Evolutionary conservation across 2,329 filamentous ascomycete genomes (phyloP).

Genomic region (Xylariomycetidae sp.): DNA sequence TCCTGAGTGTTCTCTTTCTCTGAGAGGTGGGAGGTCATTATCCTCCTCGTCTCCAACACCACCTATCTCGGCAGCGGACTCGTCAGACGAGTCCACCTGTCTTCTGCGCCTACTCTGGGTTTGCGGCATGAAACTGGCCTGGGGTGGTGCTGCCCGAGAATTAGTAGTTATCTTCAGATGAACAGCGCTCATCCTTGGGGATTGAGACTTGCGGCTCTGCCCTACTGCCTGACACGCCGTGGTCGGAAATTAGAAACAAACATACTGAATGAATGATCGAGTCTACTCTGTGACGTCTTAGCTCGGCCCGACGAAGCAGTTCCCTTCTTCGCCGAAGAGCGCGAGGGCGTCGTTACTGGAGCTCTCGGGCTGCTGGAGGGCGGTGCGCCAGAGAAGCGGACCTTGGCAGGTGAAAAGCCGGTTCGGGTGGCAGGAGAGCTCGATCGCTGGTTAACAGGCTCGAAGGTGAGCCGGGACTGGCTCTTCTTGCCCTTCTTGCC

Average conservation of each 20-base stretch:
- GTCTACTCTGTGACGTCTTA: slow-evolving; percentile 10
- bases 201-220: too few species aligned
- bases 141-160: slow-evolving; percentile 6
- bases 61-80: slow-evolving; percentile 17
- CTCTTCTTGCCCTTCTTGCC: slow-evolving; percentile 15
- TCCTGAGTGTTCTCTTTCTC: too few species aligned
- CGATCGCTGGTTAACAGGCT: slow-evolving; percentile 16
- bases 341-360: slow-evolving; percentile 4
- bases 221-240: too few species aligned
- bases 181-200: too few species aligned
- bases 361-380: slow-evolving; percentile 10
- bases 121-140: slow-evolving; percentile 24
- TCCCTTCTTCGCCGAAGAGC: neutral
- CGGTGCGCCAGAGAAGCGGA: slow-evolving; percentile 19
- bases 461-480: slow-evolving; percentile 27
- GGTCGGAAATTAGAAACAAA: too few species aligned
- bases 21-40: slow-evolving; percentile 12
- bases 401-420: slow-evolving; percentile 20
- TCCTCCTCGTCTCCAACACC: slow-evolving; percentile 15
- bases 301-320: slow-evolving; percentile 3
- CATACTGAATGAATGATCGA: slow-evolving; percentile 13
- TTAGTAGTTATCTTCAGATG: too few species aligned
- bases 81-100: slow-evolving; percentile 18
- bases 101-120: slow-evolving; percentile 6
- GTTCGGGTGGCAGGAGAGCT: slow-evolving; percentile 12